Evolutionary conservation across 1,139 yeast genomes (phyloP).

Genomic region (Saccharomyces hybrid): DNA sequence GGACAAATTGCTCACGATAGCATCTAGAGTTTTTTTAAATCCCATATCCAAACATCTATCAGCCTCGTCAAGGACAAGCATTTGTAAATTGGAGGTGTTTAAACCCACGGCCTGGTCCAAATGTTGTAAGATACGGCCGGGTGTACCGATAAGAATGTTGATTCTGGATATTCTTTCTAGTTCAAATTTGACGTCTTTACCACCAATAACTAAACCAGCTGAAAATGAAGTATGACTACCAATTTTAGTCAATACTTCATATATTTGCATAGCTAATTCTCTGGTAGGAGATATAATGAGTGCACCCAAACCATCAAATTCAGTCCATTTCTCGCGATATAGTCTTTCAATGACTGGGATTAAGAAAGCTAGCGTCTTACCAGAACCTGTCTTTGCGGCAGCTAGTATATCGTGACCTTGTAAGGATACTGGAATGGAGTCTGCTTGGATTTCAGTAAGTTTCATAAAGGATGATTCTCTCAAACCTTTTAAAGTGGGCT

Average conservation of each 20-base stretch:
- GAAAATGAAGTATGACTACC: slow-evolving; percentile 77
- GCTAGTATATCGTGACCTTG: slow-evolving; percentile 81
- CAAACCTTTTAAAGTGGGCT: slow-evolving; percentile 61
- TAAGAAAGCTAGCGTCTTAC: slow-evolving; percentile 87
- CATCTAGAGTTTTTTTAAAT: slow-evolving; percentile 80
- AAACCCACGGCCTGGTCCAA: slow-evolving; percentile 89
- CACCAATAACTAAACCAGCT: slow-evolving; percentile 95
- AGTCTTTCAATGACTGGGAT: slow-evolving; percentile 75
- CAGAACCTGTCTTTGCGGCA: slow-evolving; percentile 95
- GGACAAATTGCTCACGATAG: slow-evolving; percentile 76
- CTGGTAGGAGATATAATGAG: slow-evolving; percentile 87
- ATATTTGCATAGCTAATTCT: slow-evolving; percentile 88
- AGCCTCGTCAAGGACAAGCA: slow-evolving; percentile 87
- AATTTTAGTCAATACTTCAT: slow-evolving; percentile 77
- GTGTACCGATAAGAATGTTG: slow-evolving; percentile 89
- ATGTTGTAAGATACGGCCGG: slow-evolving; percentile 91
- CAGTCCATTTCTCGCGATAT: slow-evolving; percentile 71
- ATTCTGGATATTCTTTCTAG: slow-evolving; percentile 75
- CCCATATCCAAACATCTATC: slow-evolving; percentile 97
- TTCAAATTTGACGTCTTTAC: slow-evolving; percentile 85
- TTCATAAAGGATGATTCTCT: slow-evolving; percentile 63
- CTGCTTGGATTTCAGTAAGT: slow-evolving; percentile 79
- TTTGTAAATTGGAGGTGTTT: slow-evolving; percentile 71
- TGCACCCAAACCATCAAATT: slow-evolving; percentile 88
- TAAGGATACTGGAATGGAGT: slow-evolving; percentile 68